Percentiles rank a stretch among this genome's conserved stretches.
These are phyloP conservation scores for Ormosia emarginata DNA, from an alignment of 306 rosid species.

Conservation along the genomic window DNA sequence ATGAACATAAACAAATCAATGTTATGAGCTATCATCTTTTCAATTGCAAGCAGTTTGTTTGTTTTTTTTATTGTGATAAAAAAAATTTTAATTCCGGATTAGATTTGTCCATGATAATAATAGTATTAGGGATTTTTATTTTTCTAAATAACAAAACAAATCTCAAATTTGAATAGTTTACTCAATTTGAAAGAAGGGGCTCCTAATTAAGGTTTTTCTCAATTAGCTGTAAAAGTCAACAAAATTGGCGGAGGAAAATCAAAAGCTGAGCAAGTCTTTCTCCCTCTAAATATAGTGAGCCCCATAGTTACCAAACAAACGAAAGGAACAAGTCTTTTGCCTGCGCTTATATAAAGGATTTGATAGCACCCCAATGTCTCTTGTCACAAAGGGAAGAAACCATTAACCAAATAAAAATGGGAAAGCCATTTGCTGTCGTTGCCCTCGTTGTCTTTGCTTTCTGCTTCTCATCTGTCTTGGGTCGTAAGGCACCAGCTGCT, in stretches of 20 bases:
- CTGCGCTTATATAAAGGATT: constrained; percentile 13
- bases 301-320: background rate
- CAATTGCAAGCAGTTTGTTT: background rate
- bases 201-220: background rate
- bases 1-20: background rate
- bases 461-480: constrained; percentile 29
- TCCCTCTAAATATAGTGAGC: background rate
- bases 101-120: background rate
- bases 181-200: background rate
- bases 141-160: background rate
- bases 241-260: constrained; percentile 1
- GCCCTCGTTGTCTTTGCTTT: constrained; percentile 24
- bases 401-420: constrained; percentile 27
- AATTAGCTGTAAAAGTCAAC: background rate
- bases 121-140: background rate
- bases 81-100: background rate
- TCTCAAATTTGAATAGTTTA: background rate
- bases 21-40: background rate
- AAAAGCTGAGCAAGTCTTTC: background rate
- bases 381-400: constrained; percentile 12
- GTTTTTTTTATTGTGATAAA: background rate
- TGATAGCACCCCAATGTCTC: background rate
- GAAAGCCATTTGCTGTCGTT: constrained; percentile 1
- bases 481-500: background rate
- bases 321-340: background rate